phyloP scores from a whole-genome alignment of 1,284 basidiomycete genomes.

The Phlebopus sp. region DNA sequence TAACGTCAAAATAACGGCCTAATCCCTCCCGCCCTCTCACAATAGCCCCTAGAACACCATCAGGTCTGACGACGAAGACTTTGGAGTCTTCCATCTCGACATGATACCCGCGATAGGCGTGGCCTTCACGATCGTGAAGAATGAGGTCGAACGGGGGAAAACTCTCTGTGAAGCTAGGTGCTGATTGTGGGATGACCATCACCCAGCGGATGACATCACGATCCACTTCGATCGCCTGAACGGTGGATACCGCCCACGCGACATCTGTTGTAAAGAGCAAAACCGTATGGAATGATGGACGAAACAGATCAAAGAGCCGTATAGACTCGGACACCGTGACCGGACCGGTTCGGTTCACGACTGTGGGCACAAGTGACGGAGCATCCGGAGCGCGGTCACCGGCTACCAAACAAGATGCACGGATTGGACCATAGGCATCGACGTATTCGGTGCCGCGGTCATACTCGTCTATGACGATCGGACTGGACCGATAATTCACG shows the following conservation, averaged over 20 bases:
- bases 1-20: slow-evolving; percentile 32
- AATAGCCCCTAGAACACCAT: slow-evolving; percentile 37
- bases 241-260: slow-evolving; percentile 7
- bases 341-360: too few species aligned
- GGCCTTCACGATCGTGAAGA: slow-evolving; percentile 15
- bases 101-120: slow-evolving; percentile 24
- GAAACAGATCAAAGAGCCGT: slow-evolving; percentile 26
- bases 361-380: background rate
- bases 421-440: slow-evolving; percentile 15
- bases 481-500: slow-evolving; percentile 34
- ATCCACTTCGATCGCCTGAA: slow-evolving; percentile 9
- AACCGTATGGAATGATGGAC: slow-evolving; percentile 20
- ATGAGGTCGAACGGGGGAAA: background rate
- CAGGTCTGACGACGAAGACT: slow-evolving; percentile 35
- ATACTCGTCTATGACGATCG: slow-evolving; percentile 31
- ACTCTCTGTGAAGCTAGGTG: background rate
- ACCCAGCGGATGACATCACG: background rate
- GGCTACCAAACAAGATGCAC: slow-evolving; percentile 12
- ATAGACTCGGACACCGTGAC: slow-evolving; percentile 3
- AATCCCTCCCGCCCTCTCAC: slow-evolving; percentile 29
- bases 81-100: slow-evolving; percentile 11
- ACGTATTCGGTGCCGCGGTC: slow-evolving; percentile 1
- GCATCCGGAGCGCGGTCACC: slow-evolving; percentile 25
- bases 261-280: slow-evolving; percentile 21
- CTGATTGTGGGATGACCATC: slow-evolving; percentile 16